Base-by-base conservation (phyloP, 768 basidiomycete genomes). In the Pseudohyphozyma bogoriensis region DNA sequence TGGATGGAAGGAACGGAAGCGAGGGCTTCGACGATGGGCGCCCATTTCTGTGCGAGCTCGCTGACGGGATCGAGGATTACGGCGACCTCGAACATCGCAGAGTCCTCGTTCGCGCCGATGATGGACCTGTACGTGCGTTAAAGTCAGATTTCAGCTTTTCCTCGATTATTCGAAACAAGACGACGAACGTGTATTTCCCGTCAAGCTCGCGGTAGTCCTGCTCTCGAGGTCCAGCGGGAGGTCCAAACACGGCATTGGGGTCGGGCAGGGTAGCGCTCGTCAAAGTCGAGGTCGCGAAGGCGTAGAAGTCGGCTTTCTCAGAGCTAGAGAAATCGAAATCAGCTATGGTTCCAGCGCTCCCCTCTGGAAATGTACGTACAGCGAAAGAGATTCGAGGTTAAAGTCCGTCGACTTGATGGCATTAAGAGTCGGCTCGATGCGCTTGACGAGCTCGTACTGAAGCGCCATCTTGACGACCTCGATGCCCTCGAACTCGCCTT, bases 61-160 rank as follows among this genome's bases (percentile, higher is more conserved):
- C 85, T 89, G 32, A 95, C 71, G 0, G 93, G 92, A 71, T 97
- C 89, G 11, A 97, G 61, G 9, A 96, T 72, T 13, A 86, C 79
- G 82, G 42, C 95, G 74, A 54, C 84, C 83, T 67, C 66, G 29
- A 46, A 64, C 18, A 59, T 20, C 2, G 66, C 66, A 10, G 22
- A 37, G 2, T 18, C 15, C 15, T 58, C 59, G 35, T 22, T 10
- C 8, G 46, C 2, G 61, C 53, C 58, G 31, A 58, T 31, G 55
- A 56, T 31, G 22, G 58, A 39, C 12, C 64, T 66, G 45, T 4
- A 5, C 9, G 13, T 18, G n/a, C 5, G 16, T 12, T 26, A 10
- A 24, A 8, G 36, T 26, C 13, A 37, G 9, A 44, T 20, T 24
- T 15, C 16, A 6, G 35, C 24, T 28, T 22, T 3, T 12, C 10